Conservation (phyloP, 2,329 filamentous ascomycete genomes). For the Claviceps spartinae region DNA sequence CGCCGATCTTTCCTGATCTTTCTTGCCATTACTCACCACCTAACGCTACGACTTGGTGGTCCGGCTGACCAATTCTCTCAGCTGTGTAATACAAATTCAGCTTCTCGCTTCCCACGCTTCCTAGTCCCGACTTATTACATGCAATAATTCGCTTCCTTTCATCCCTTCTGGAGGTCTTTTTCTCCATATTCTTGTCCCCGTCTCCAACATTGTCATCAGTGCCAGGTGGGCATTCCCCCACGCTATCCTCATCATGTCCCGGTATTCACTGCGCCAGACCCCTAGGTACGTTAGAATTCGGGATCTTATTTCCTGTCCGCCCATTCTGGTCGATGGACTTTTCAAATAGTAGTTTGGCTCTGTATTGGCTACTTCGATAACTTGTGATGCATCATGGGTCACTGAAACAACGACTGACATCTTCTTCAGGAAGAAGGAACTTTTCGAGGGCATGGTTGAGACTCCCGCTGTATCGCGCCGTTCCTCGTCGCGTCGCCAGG, state of each 20-base stretch:
- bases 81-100: not conserved
- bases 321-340: not conserved
- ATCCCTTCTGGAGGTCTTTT: not conserved
- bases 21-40: not conserved
- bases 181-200: not conserved
- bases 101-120: not conserved
- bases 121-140: not conserved
- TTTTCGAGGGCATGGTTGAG: constrained; percentile 48
- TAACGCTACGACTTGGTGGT: no score
- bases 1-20: no score
- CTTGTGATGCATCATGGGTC: not conserved
- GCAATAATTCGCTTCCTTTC: not conserved
- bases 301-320: not conserved
- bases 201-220: not conserved
- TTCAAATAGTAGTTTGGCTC: not conserved
- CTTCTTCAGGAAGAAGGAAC: constrained; percentile 40
- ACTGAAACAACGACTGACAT: constrained; percentile 2
- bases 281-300: constrained; percentile 13
- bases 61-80: no score
- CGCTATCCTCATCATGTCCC: constrained; percentile 10
- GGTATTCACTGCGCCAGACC: constrained; percentile 19
- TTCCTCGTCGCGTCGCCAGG: constrained; percentile 33
- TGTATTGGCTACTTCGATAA: not conserved
- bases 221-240: not conserved
- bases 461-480: constrained; percentile 31